Conservation (phyloP, 2,329 filamentous ascomycete genomes). For the Paraphoma chrysanthemicola region DNA sequence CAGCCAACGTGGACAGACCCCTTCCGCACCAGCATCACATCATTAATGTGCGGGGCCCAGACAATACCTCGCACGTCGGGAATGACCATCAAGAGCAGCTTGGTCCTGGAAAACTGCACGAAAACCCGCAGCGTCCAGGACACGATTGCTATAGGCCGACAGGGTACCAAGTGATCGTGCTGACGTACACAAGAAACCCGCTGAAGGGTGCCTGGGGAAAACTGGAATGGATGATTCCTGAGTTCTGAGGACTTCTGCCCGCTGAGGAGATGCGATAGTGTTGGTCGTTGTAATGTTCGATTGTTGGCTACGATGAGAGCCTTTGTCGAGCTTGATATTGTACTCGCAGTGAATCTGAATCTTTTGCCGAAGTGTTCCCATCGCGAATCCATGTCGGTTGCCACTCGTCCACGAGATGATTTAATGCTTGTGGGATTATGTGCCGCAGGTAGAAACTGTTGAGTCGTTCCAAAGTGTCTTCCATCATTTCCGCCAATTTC, state of each 20-base stretch:
- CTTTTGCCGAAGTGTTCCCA: too few relatives aligned
- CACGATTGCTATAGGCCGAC: background rate
- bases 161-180: slow-evolving; percentile 6
- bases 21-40: background rate
- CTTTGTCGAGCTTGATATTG: too few relatives aligned
- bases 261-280: too few relatives aligned
- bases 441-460: too few relatives aligned
- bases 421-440: too few relatives aligned
- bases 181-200: slow-evolving; percentile 10
- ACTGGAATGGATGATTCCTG: slow-evolving; percentile 5
- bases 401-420: too few relatives aligned
- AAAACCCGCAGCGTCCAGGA: slow-evolving; percentile 5
- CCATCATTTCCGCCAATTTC: too few relatives aligned
- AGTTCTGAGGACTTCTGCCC: background rate
- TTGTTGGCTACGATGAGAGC: too few relatives aligned
- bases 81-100: background rate
- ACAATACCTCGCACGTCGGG: background rate
- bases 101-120: background rate
- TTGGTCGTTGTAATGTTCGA: too few relatives aligned
- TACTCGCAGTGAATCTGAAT: too few relatives aligned
- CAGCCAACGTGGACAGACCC: background rate
- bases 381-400: too few relatives aligned
- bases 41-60: background rate
- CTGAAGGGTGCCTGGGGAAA: slow-evolving; percentile 1
- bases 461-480: too few relatives aligned